Evolutionary conservation across 1,139 yeast genomes (phyloP), one percentile per base, ranked within the genome.

Genomic region (Geotrichum australiense): DNA sequence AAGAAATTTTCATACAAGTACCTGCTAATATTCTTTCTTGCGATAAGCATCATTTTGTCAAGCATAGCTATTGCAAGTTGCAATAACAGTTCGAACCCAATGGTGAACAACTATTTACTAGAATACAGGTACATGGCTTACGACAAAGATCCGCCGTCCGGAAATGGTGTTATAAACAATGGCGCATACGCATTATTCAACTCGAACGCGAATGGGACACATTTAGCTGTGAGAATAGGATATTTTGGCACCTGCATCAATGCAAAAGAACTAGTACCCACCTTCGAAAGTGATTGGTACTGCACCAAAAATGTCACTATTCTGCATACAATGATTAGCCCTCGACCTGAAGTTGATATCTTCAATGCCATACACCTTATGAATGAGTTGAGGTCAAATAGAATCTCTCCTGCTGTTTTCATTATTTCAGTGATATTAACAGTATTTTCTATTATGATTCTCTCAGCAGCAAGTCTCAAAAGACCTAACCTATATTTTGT

Each of bases 181-280:
- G 50, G 45, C 7, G 55, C 57, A 11, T 44, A 39, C 40, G 39
- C 40, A 4, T 39, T 41, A 4, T 30, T 39, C 26, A 45, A 40
- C 31, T 33, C 41, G n/a, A 35, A 32, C 29, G 42, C 29, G 16
- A 43, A 43, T 28, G 23, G 20, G 14, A 41, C 55, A 1, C 47
- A 51, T 36, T 40, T 55, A 6, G 43, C 38, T 3, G 49, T 55
- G 3, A 47, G 58, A 7, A 41, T 54, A 8, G 56, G 58, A 10
- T 56, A 54, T 43, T 56, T 56, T 46, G 56, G 57, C 8, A 43
- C 54, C 19, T 56, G 61, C 37, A 41, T 55, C 30, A 40, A 40
- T 14, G 44, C 51, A 6, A 40, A 46, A 12, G 34, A 41, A 18
- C 34, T 46, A 30, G 29, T 27, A n/a, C 37, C 28, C 15, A 42